Base-by-base conservation (phyloP, 257 asterid genomes). In the Solanum dulcamara region DNA sequence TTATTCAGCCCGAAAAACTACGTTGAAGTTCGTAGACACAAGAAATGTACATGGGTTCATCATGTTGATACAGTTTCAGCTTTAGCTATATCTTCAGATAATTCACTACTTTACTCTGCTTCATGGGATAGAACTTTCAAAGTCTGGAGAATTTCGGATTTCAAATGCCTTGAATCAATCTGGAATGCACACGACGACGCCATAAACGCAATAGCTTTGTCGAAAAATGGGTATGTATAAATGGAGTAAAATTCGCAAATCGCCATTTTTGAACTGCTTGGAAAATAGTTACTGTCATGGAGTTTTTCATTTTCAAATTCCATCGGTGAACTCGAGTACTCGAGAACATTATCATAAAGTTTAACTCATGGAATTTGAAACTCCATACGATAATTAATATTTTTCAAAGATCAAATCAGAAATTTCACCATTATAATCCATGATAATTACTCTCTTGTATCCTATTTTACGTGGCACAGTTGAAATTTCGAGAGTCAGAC, bases 91-190 rank as follows among this genome's bases (percentile, higher is more conserved):
- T 92, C 98, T 0, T 18, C 35, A 6, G 98, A 94, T 71, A 92
- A 90, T 40, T 42, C 84, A 6, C 33, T 89, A 0, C 83, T 96
- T 4, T 96, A 93, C 88, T 96, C 99, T 0, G 97, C 87, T 5
- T 96, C 99, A 1, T 96, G 99, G 99, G 99, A 96, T 24, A 80
- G 97, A 35, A 90, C 93, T 24, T 79, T 96, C 26, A 96, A 96
- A 74, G 87, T 96, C 10, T 96, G 99, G 99, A 81, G 93, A 24
- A 92, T 94, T 7, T 90, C 94, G 7, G 96, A 94, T 53, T 93
- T 89, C 90, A 89, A 89, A 85, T 94, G 98, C 81, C 48, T 93
- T 22, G 96, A 93, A 83, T 96, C 99, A 2, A 81, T 93, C 2
- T 90, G 87, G 85, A 89, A 90, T 70, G 99, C 98, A 2, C 99